A percentile compares a stretch with the other conserved stretches of the same genome.
Conservation (phyloP, 139 green algal genomes). For the Ostreobium quekettii region DNA sequence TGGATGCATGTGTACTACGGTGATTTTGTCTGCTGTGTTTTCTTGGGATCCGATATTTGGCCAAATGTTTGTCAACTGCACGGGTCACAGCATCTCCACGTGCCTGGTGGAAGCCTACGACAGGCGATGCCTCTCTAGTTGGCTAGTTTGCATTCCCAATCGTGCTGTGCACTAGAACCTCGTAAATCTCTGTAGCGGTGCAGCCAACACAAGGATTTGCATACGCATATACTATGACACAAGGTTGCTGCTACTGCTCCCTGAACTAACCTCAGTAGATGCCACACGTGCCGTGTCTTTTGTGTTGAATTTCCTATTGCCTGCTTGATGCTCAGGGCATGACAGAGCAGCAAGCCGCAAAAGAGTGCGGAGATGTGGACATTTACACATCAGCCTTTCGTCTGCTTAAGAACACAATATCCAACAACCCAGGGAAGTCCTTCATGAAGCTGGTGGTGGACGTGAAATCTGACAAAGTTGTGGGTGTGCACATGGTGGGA, state of each 20-base stretch:
- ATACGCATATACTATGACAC: background rate
- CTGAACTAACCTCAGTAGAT: background rate
- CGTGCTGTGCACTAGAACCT: background rate
- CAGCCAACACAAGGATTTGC: too few relatives aligned
- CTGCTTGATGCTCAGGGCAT: constrained; percentile 65
- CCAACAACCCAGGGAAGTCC: background rate
- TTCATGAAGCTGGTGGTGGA: constrained; percentile 86
- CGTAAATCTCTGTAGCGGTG: background rate
- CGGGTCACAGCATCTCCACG: too few relatives aligned
- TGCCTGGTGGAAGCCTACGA: too few relatives aligned
- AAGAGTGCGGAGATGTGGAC: background rate
- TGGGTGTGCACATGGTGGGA: constrained; percentile 92
- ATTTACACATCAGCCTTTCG: background rate
- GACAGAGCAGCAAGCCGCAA: constrained; percentile 50
- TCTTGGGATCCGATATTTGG: too few relatives aligned
- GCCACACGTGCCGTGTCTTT: background rate
- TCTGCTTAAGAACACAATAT: constrained; percentile 2
- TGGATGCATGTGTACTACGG: too few relatives aligned
- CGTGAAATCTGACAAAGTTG: constrained; percentile 54
- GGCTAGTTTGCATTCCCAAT: background rate
- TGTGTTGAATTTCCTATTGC: constrained; percentile 81
- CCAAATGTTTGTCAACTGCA: too few relatives aligned
- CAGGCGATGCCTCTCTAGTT: background rate
- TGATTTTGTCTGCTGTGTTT: too few relatives aligned
- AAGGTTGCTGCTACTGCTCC: background rate